A percentile compares a stretch with the other conserved stretches of the same genome.
These are phyloP conservation scores for Tuber microsphaerosporum DNA, from an alignment of 495 filamentous ascomycete genomes.

Conservation along the genomic window DNA sequence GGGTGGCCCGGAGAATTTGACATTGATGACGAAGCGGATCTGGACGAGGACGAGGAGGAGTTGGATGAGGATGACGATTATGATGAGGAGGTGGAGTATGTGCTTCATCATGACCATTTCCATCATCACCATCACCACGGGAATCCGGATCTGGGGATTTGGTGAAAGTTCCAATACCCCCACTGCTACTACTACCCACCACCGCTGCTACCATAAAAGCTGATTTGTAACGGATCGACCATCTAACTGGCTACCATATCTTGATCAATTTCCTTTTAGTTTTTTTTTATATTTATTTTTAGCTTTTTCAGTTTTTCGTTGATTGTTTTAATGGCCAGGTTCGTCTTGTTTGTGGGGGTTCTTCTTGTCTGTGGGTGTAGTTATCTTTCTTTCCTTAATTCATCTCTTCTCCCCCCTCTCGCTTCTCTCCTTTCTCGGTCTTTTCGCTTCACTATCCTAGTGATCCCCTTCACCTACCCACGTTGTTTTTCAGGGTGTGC, in stretches of 20 bases:
- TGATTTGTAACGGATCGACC: neutral
- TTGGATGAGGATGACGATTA: neutral
- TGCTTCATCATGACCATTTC: neutral
- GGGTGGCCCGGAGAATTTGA: neutral
- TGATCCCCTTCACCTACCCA: neutral
- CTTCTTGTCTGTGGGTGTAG: neutral
- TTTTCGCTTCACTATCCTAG: neutral
- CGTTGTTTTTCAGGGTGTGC: neutral
- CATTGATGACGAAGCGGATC: neutral
- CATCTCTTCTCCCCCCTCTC: neutral
- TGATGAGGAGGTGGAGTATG: neutral
- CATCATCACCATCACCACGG: conserved; percentile 1
- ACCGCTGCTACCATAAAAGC: neutral
- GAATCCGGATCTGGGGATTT: neutral
- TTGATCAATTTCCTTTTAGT: neutral
- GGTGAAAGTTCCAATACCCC: neutral
- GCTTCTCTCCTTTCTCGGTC: neutral
- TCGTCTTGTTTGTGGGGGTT: neutral
- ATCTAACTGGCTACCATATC: neutral
- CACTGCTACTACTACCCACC: neutral
- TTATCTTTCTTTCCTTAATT: neutral
- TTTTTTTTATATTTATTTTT: no score
- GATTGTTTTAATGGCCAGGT: neutral
- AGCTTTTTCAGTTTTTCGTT: neutral
- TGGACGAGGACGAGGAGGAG: neutral